A percentile compares a stretch with the other conserved stretches of the same genome.
These are phyloP conservation scores for Phytophthora hibernalis DNA, from an alignment of 352 stramenopile genomes.

Conservation along the genomic window DNA sequence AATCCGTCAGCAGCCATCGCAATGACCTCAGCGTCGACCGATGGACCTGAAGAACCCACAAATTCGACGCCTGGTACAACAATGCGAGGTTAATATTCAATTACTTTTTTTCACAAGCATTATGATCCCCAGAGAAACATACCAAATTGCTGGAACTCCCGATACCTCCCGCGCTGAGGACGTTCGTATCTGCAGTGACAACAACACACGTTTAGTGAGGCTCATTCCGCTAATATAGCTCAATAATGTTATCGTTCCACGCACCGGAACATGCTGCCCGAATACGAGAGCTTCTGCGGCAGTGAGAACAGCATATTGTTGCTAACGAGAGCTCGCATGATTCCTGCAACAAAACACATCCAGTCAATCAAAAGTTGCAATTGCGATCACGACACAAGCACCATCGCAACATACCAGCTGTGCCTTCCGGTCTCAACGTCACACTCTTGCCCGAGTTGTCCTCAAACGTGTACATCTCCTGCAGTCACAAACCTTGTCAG, in stretches of 20 bases:
- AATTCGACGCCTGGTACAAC: slow-evolving; percentile 74
- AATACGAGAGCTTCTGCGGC: slow-evolving; percentile 86
- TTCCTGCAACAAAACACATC: slow-evolving; percentile 39
- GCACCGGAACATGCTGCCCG: slow-evolving; percentile 89
- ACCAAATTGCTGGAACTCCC: slow-evolving; percentile 92
- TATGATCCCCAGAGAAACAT: neutral
- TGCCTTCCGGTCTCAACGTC: slow-evolving; percentile 86
- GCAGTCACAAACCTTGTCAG: slow-evolving; percentile 7
- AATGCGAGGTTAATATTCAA: slow-evolving; percentile 5
- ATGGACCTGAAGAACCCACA: slow-evolving; percentile 76
- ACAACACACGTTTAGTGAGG: slow-evolving; percentile 6
- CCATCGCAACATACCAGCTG: slow-evolving; percentile 50
- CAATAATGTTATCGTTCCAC: slow-evolving; percentile 7
- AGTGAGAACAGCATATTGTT: slow-evolving; percentile 79
- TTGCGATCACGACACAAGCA: neutral
- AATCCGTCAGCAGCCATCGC: slow-evolving; percentile 76
- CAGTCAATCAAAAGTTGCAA: neutral
- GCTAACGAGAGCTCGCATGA: slow-evolving; percentile 80
- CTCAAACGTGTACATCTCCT: slow-evolving; percentile 92
- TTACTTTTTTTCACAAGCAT: neutral
- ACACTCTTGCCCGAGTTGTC: slow-evolving; percentile 91
- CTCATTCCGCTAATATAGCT: neutral
- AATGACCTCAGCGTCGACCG: slow-evolving; percentile 87
- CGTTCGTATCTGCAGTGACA: slow-evolving; percentile 75
- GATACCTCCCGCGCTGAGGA: slow-evolving; percentile 84